Percentiles rank a stretch among this genome's conserved stretches.
Conservation (phyloP, 139 green algal species). For the Coccomyxa sp. region DNA sequence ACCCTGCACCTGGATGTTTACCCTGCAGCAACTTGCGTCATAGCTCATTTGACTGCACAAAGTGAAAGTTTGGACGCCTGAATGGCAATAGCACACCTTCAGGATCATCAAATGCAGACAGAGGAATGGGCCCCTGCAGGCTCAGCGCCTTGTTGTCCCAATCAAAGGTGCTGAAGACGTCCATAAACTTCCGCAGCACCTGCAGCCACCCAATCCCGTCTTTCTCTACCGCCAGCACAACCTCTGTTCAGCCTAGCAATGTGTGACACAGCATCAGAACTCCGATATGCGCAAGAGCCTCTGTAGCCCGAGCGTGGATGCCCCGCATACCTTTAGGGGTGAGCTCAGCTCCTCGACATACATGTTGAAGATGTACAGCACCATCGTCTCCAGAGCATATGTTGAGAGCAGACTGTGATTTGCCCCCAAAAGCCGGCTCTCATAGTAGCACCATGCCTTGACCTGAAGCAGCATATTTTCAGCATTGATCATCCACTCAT, state of each 20-base stretch:
- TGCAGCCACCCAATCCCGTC: no score
- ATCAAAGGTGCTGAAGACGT: conserved; percentile 79
- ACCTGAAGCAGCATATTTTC: conserved; percentile 50
- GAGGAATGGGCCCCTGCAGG: conserved; percentile 67
- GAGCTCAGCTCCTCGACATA: conserved; percentile 60
- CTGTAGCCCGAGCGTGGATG: neutral
- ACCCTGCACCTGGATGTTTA: no score
- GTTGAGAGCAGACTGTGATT: conserved; percentile 93
- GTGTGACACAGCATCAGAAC: neutral
- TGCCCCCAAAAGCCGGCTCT: conserved; percentile 89
- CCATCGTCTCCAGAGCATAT: conserved; percentile 94
- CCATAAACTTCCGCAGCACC: conserved; percentile 87
- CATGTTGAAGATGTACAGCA: conserved; percentile 93
- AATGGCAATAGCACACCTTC: conserved; percentile 21
- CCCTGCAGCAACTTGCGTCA: no score
- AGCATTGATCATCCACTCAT: neutral
- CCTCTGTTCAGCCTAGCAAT: neutral
- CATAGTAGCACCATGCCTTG: conserved; percentile 99
- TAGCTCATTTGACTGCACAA: no score
- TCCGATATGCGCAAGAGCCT: neutral
- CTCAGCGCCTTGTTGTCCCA: conserved; percentile 86
- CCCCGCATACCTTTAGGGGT: conserved; percentile 67
- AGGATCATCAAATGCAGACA: conserved; percentile 36
- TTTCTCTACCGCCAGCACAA: neutral
- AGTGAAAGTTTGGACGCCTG: no score